Base-by-base conservation (phyloP, 108 stramenopile species). In the Craspedostauros australis region DNA sequence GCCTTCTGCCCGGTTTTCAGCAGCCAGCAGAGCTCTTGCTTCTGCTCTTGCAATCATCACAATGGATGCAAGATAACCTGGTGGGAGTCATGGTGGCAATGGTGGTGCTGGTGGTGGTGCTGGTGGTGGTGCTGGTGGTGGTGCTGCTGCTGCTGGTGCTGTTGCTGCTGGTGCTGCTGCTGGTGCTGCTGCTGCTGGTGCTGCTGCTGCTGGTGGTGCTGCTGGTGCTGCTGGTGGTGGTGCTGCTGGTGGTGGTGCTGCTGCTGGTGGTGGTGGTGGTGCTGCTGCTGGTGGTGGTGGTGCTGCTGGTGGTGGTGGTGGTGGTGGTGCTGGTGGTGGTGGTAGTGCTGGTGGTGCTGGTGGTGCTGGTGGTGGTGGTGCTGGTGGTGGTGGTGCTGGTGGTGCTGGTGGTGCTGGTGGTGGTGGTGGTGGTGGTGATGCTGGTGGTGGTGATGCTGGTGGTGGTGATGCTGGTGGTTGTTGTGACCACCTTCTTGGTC, bases 61-160 rank as follows among this genome's bases (percentile, higher is more conserved):
- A 11, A 12, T 11, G 34, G 34, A 11, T 36, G 34, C 34, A 36
- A 12, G 9, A 11, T 8, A 12, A 11, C 11, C 34, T 12, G 34
- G 9, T 36, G 34, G 11, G 11, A 36, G 9, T 36, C 11, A 36
- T 8, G 34, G 9, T 36, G 34, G 12, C 44, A 14, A 12, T 24
- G 44, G 11, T 11, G 22, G 8, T 45, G 44, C 11, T 45, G 44
- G 19, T 45, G 44, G 22, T 14, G 44, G 11, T 45, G 44, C 44
- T 45, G 44, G 8, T 8, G 44, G 8, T 45, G 44, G 11, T 45
- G 44, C 11, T 45, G 44, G 19, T 14, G 44, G 11, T 45, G 44
- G 11, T 45, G 8, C 14, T 8, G 44, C n/a, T 45, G 44, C 44
- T 45, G 44, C 25, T 14, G 44, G 8, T 45, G 44, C 22, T 12